Evolutionary conservation across 2,329 filamentous ascomycete genomes (phyloP).

Genomic region (Scytalidium sp.): DNA sequence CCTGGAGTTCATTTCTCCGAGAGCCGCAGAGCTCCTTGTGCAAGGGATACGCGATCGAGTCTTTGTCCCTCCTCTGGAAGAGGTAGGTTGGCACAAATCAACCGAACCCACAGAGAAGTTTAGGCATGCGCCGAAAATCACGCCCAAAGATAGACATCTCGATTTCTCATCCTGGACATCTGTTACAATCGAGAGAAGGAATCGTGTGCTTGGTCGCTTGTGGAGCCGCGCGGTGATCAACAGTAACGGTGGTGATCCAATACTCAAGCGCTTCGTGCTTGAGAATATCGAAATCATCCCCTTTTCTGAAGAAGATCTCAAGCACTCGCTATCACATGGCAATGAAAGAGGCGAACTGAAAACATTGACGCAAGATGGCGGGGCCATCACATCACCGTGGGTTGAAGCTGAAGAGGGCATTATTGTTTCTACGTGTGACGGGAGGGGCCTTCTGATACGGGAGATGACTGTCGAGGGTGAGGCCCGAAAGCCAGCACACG

Average conservation of each 20-base stretch:
- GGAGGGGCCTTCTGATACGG: constrained; percentile 9
- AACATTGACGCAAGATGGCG: not conserved
- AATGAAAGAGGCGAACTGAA: not conserved
- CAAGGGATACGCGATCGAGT: constrained; percentile 57
- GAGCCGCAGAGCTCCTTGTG: constrained; percentile 71
- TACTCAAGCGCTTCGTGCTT: constrained; percentile 18
- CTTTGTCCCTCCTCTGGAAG: constrained; percentile 61
- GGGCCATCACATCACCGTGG: constrained; percentile 4
- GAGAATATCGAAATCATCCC: constrained; percentile 15
- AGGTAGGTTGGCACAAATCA: constrained; percentile 29
- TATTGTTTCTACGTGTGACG: constrained; percentile 8
- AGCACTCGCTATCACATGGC: not conserved
- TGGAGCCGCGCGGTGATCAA: constrained; percentile 48
- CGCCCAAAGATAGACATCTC: constrained; percentile 59
- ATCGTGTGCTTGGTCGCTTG: constrained; percentile 60
- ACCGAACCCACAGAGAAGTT: constrained; percentile 22
- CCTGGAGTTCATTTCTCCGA: constrained; percentile 51
- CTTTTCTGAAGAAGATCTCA: constrained; percentile 2
- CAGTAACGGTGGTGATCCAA: constrained; percentile 16
- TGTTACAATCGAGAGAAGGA: constrained; percentile 51
- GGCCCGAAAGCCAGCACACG: constrained; percentile 4
- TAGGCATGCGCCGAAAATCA: constrained; percentile 70
- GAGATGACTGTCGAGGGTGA: constrained; percentile 15
- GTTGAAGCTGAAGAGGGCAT: constrained; percentile 12
- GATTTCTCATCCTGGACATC: constrained; percentile 54